Conservation (phyloP, 2,329 filamentous ascomycete genomes). For the Ascochyta pisi region DNA sequence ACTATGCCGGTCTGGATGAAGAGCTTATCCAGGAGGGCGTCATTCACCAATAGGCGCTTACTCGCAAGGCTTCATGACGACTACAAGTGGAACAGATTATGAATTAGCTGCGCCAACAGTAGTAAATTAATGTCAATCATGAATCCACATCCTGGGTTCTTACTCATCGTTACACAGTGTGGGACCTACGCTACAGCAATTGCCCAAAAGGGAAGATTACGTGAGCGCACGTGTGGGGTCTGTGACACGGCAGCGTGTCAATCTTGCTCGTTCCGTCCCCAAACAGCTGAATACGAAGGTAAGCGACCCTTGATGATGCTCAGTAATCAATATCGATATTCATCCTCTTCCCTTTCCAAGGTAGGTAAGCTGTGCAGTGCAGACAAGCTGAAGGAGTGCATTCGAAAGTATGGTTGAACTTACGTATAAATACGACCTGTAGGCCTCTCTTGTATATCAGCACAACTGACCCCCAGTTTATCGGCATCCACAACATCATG, state of each 20-base stretch:
- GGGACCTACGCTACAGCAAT: background rate
- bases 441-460: too few species aligned
- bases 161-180: background rate
- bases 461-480: background rate
- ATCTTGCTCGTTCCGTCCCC: background rate
- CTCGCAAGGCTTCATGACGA: background rate
- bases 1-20: conserved; percentile 41
- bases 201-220: background rate
- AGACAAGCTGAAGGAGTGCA: background rate
- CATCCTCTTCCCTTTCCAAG: too few species aligned
- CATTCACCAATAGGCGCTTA: conserved; percentile 35
- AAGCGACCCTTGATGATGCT: background rate
- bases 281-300: background rate
- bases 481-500: conserved; percentile 1
- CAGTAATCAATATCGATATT: background rate
- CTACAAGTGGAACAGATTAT: background rate
- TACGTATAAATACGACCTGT: too few species aligned
- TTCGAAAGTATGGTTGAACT: too few species aligned
- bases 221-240: background rate
- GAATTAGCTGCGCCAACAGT: too few species aligned
- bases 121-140: background rate
- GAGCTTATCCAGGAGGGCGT: conserved; percentile 41
- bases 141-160: background rate
- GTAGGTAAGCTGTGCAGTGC: background rate
- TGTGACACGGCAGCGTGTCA: background rate